Evolutionary conservation across 768 basidiomycete species (phyloP).

Genomic region (Naganishia onofrii): DNA sequence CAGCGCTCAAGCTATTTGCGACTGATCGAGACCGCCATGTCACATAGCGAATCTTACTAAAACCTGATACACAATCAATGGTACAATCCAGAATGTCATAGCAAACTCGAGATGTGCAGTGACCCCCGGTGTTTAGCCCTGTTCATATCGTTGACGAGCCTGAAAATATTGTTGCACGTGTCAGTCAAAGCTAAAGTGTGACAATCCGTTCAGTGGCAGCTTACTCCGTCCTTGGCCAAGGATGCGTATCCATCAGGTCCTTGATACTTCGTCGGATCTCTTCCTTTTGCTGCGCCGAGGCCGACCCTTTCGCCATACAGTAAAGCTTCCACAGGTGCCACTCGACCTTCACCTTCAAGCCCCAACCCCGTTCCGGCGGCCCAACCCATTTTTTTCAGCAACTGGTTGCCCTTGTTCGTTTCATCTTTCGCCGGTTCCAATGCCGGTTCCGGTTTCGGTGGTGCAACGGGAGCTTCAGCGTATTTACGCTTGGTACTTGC

Average conservation of each 20-base stretch:
- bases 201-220: neutral
- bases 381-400: conserved; percentile 99
- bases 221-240: conserved; percentile 44
- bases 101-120: no score
- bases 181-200: neutral
- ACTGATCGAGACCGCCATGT: no score
- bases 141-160: conserved; percentile 17
- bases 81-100: no score
- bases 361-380: conserved; percentile 84
- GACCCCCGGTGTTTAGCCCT: neutral
- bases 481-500: conserved; percentile 55
- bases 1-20: no score
- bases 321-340: conserved; percentile 75
- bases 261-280: conserved; percentile 54
- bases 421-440: conserved; percentile 75
- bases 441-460: conserved; percentile 64
- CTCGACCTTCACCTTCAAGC: conserved; percentile 72
- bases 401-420: conserved; percentile 82
- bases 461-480: conserved; percentile 61
- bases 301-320: conserved; percentile 86
- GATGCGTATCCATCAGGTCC: conserved; percentile 40
- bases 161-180: neutral
- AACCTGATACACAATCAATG: no score
- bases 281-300: conserved; percentile 86
- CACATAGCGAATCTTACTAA: no score